Conservation (phyloP, 306 rosid species). For the Chamaecrista fasciculata region DNA sequence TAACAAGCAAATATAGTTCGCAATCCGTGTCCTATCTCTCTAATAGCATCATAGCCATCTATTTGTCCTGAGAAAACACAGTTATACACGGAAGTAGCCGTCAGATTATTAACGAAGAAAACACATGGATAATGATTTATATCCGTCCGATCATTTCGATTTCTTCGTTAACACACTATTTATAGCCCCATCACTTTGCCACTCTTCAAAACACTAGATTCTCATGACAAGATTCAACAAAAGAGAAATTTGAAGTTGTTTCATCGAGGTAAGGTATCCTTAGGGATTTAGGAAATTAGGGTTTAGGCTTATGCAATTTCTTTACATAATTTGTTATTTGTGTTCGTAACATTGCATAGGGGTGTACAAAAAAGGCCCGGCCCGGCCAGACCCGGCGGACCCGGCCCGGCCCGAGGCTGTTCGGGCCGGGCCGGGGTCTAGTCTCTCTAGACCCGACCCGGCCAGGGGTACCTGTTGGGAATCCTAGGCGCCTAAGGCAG, state of each 20-base stretch:
- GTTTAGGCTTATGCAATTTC: background rate
- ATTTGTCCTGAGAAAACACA: slow-evolving; percentile 40
- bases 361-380: too few relatives aligned
- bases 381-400: too few relatives aligned
- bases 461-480: too few relatives aligned
- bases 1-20: background rate
- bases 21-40: slow-evolving; percentile 31
- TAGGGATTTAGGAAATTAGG: background rate
- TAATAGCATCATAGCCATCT: slow-evolving; percentile 22
- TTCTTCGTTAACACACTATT: slow-evolving; percentile 20
- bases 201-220: background rate
- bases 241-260: too few relatives aligned
- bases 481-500: too few relatives aligned
- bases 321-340: too few relatives aligned
- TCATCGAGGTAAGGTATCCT: slow-evolving; percentile 19
- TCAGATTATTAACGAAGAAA: slow-evolving; percentile 31
- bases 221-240: background rate
- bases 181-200: background rate
- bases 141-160: slow-evolving; percentile 29
- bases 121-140: slow-evolving; percentile 38
- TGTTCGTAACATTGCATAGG: too few relatives aligned
- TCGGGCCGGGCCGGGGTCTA: too few relatives aligned
- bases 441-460: too few relatives aligned
- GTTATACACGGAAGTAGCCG: background rate
- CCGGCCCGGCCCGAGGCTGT: too few relatives aligned